A percentile compares a stretch with the other conserved stretches of the same genome.
phyloP scores from a whole-genome alignment of 2,329 filamentous ascomycete species.

The Cladobotryum protrusum region DNA sequence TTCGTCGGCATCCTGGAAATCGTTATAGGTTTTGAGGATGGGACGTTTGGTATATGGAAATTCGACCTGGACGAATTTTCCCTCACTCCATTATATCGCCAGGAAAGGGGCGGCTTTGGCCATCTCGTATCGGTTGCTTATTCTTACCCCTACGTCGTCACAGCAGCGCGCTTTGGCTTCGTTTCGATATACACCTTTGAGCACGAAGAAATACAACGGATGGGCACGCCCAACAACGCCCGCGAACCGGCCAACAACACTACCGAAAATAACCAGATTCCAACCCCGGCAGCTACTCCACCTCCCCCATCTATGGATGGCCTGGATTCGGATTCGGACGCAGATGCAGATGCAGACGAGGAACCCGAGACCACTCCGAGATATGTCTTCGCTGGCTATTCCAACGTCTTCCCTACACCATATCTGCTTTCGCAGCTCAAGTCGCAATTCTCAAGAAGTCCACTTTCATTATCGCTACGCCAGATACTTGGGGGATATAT shows the following conservation, averaged over 20 bases:
- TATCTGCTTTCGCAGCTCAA: constrained; percentile 67
- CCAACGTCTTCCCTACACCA: constrained; percentile 19
- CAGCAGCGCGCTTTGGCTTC: constrained; percentile 66
- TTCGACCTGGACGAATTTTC: constrained; percentile 40
- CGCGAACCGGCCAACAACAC: too few species aligned
- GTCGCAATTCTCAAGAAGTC: constrained; percentile 72
- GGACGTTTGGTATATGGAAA: constrained; percentile 64
- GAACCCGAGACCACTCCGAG: too few species aligned
- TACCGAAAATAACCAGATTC: too few species aligned
- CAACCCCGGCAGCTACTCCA: too few species aligned
- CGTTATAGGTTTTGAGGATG: constrained; percentile 64
- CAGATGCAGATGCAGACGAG: too few species aligned
- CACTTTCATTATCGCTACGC: constrained; percentile 78
- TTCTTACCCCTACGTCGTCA: constrained; percentile 68
- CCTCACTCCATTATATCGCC: constrained; percentile 49
- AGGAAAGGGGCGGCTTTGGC: constrained; percentile 57
- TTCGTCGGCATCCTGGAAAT: constrained; percentile 48
- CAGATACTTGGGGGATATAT: constrained; percentile 56
- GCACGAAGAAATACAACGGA: constrained; percentile 4
- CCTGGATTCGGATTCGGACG: too few species aligned
- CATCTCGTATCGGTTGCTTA: constrained; percentile 65
- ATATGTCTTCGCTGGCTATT: too few species aligned
- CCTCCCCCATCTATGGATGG: too few species aligned
- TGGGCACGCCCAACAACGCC: background rate
- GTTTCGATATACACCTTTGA: constrained; percentile 71